Conservation (phyloP, 192 early-diverging fungal genomes). For the Rhizoclosmatium globosum region DNA sequence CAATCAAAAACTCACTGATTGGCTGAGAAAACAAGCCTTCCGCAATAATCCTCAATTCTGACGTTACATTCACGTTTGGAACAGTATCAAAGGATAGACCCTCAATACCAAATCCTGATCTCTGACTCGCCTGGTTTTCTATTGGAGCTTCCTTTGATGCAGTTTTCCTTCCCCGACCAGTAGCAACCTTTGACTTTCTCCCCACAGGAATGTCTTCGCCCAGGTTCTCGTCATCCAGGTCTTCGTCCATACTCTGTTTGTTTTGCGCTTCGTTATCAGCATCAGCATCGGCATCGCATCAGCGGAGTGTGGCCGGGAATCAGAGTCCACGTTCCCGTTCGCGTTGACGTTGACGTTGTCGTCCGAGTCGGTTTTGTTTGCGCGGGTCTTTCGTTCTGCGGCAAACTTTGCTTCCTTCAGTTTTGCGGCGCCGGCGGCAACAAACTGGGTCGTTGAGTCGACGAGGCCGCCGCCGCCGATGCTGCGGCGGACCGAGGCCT, state of each 20-base stretch:
- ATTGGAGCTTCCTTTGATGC: not conserved
- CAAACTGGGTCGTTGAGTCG: slow-evolving; percentile 55
- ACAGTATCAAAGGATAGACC: slow-evolving; percentile 56
- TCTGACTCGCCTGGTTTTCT: not conserved
- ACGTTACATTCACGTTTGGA: slow-evolving; percentile 53
- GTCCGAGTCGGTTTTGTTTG: not conserved
- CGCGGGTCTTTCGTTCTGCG: slow-evolving; percentile 17
- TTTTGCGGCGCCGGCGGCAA: slow-evolving; percentile 55
- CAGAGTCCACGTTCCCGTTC: not conserved
- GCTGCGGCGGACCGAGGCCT: slow-evolving; percentile 20
- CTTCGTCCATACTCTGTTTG: not conserved
- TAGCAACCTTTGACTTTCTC: not conserved
- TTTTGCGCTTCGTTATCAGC: not conserved
- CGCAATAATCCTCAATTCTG: slow-evolving; percentile 49
- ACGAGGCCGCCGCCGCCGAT: not conserved
- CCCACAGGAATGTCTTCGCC: not conserved
- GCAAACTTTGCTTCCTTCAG: slow-evolving; percentile 59
- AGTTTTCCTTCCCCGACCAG: not conserved
- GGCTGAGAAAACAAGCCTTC: slow-evolving; percentile 54
- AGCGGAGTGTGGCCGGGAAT: not conserved
- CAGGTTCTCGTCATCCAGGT: not conserved
- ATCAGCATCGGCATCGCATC: not conserved
- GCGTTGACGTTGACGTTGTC: not conserved
- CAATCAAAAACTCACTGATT: slow-evolving; percentile 36
- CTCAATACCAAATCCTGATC: slow-evolving; percentile 47